phyloP scores from a whole-genome alignment of 305 asterid species.

The Fraxinus paxiana region DNA sequence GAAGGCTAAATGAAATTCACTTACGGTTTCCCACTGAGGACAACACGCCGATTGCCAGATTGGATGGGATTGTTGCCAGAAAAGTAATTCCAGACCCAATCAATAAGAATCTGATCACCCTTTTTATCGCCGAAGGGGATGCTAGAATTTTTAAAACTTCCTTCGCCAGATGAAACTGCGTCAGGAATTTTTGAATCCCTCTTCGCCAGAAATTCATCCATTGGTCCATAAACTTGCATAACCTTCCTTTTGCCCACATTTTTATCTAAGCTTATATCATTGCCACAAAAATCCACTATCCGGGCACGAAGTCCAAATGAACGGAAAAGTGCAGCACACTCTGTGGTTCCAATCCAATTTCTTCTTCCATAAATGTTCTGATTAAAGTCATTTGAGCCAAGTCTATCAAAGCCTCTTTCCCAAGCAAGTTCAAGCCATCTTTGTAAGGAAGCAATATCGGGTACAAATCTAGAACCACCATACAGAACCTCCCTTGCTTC shows the following conservation, averaged over 20 bases:
- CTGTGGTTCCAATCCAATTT: conserved; percentile 85
- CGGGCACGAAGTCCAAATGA: conserved; percentile 81
- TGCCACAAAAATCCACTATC: conserved; percentile 66
- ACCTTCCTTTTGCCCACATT: conserved; percentile 32
- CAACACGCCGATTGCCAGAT: conserved; percentile 41
- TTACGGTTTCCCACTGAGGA: conserved; percentile 72
- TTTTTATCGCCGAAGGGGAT: conserved; percentile 29
- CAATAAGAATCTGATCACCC: conserved; percentile 57
- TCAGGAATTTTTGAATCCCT: conserved; percentile 32
- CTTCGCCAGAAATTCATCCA: conserved; percentile 59
- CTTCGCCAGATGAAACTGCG: conserved; percentile 23
- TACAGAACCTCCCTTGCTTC: conserved; percentile 55
- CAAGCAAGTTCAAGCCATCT: conserved; percentile 86
- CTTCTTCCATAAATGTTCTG: conserved; percentile 55
- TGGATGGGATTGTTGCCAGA: conserved; percentile 36
- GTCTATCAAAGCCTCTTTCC: conserved; percentile 66
- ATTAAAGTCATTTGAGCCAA: conserved; percentile 63
- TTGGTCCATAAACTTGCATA: conserved; percentile 61
- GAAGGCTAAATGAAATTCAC: conserved; percentile 25
- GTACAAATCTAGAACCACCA: conserved; percentile 79
- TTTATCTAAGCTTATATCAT: conserved; percentile 23
- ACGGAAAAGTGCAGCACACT: conserved; percentile 81
- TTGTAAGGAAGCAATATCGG: conserved; percentile 68
- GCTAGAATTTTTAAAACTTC: conserved; percentile 22
- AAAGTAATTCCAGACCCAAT: conserved; percentile 90